These are phyloP conservation scores for Noccaea bulbosa DNA, from an alignment of 345 rosid species.

Conservation along the genomic window DNA sequence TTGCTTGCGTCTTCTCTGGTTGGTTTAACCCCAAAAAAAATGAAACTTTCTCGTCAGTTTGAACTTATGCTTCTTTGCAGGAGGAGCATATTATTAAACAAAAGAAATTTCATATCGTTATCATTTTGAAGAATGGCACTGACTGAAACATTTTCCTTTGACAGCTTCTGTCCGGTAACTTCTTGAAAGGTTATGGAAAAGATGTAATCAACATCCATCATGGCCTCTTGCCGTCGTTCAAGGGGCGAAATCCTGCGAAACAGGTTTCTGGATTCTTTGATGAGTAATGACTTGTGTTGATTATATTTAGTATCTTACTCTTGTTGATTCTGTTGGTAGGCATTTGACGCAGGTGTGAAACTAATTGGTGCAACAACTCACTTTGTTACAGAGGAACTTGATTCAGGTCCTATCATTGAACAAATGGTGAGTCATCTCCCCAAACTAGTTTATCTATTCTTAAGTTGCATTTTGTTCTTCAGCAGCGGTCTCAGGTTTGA, in stretches of 20 bases:
- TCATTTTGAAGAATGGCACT: not conserved
- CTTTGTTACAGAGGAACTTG: conserved; percentile 95
- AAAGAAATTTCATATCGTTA: not conserved
- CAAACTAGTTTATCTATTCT: conserved; percentile 8
- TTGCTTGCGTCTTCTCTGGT: conserved; percentile 4
- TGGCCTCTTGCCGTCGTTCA: conserved; percentile 96
- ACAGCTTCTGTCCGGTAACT: conserved; percentile 75
- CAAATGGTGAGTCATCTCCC: conserved; percentile 72
- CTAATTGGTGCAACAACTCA: conserved; percentile 95
- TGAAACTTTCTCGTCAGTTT: not conserved
- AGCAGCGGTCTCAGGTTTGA: conserved; percentile 16
- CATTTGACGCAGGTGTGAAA: conserved; percentile 97
- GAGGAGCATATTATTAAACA: conserved; percentile 2
- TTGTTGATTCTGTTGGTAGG: conserved; percentile 63
- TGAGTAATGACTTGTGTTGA: not conserved
- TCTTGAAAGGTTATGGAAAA: conserved; percentile 77
- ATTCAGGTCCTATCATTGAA: conserved; percentile 93
- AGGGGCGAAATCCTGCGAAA: conserved; percentile 79
- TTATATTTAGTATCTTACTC: conserved; percentile 26
- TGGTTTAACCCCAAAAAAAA: not conserved
- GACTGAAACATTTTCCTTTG: conserved; percentile 21
- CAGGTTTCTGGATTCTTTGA: conserved; percentile 61
- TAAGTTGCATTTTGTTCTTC: conserved; percentile 29
- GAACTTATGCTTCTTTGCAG: not conserved
- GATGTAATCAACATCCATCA: conserved; percentile 97